These are phyloP conservation scores for Paecilomyces variotii DNA, from an alignment of 2,329 filamentous ascomycete species.

Conservation along the genomic window DNA sequence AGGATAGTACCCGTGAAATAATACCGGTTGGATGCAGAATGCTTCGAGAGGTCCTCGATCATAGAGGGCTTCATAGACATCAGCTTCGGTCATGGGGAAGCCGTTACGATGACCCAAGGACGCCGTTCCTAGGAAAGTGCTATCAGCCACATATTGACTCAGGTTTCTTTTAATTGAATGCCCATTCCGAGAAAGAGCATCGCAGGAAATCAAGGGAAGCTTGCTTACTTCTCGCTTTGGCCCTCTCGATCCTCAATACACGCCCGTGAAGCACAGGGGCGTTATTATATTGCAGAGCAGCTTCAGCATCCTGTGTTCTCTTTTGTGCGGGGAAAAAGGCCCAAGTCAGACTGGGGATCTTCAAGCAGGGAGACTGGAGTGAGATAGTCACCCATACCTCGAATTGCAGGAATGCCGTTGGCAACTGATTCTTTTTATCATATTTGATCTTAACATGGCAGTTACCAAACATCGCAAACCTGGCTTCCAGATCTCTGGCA, in stretches of 20 bases:
- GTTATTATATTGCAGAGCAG: conserved; percentile 11
- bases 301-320: conserved; percentile 19
- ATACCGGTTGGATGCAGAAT: conserved; percentile 6
- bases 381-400: conserved; percentile 12
- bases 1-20: neutral
- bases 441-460: conserved; percentile 29
- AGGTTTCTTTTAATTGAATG: neutral
- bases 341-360: neutral
- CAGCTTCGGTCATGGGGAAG: conserved; percentile 4
- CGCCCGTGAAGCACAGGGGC: conserved; percentile 10
- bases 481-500: conserved; percentile 17
- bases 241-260: conserved; percentile 11
- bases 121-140: conserved; percentile 9
- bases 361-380: neutral
- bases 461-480: conserved; percentile 24
- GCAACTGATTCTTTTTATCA: conserved; percentile 23
- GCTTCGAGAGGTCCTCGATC: conserved; percentile 10
- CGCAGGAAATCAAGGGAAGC: neutral
- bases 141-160: neutral
- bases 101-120: conserved; percentile 10
- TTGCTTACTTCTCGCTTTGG: conserved; percentile 12
- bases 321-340: conserved; percentile 5
- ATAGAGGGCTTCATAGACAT: conserved; percentile 5
- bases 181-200: neutral
- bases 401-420: conserved; percentile 32